Base-by-base conservation (phyloP, 2,329 filamentous ascomycete species). In the Penicillium sp. region DNA sequence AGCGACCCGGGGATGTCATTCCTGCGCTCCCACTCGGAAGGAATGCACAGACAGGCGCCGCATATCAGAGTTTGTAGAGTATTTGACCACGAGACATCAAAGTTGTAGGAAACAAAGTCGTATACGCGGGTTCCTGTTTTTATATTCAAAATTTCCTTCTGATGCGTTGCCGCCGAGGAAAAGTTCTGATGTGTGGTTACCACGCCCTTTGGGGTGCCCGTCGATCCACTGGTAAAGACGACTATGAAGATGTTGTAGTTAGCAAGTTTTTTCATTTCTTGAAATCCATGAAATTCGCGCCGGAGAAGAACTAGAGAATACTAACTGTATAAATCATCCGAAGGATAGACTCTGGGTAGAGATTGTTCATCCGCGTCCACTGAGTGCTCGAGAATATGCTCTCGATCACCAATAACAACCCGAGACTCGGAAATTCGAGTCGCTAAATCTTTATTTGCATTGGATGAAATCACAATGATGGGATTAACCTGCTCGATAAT, bases 171-270 rank as follows among this genome's bases (percentile, higher is more conserved):
- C n/a, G 54, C 55, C 8, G 53, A 49, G 33, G 30, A 8, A 33
- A 60, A 60, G 12, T 55, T 56, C 16, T 58, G 50, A 47, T 79
- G 75, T 2, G 63, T 63, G 53, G 70, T 73, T 3, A 72, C 24
- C 6, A 97, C 92, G 1, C 91, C 92, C 75, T 97, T 97, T 0
- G 92, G 92, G 3, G 86, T 84, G 12, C 92, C 92, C 0, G 91
- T 96, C 3, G 90, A 95, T 2, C 91, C 91, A 47, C 90, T 95
- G 0, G 92, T 96, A 69, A 96, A 97, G 84, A 96, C 91, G 58
- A 96, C 83, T 56, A 20, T n/a, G n/a, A n/a, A n/a, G n/a, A n/a
- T n/a, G n/a, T n/a, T n/a, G n/a, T n/a, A n/a, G n/a, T n/a, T n/a
- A n/a, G n/a, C n/a, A n/a, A n/a, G n/a, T n/a, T n/a, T n/a, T n/a